Conservation (phyloP, 768 basidiomycete genomes). For the Termitomyces heimii region DNA sequence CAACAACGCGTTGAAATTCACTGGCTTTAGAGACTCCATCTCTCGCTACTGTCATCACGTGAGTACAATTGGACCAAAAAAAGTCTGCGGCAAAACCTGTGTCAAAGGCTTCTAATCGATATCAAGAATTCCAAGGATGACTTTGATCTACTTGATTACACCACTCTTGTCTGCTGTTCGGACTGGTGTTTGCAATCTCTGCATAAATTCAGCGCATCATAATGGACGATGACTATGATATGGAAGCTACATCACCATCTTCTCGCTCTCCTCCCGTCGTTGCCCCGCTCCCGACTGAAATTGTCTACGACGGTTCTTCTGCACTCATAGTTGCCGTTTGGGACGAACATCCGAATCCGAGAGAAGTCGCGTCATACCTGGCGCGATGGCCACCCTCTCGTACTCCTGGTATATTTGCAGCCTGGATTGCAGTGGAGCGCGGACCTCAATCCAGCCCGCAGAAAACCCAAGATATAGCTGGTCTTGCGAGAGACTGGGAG, state of each 20-base stretch:
- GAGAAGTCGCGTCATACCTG: slow-evolving; percentile 21
- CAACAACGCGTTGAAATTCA: too few relatives aligned
- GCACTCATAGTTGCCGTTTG: slow-evolving; percentile 16
- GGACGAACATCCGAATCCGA: slow-evolving; percentile 19
- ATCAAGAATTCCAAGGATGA: not conserved
- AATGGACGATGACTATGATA: slow-evolving; percentile 11
- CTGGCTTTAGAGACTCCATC: too few relatives aligned
- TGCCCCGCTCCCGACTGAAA: slow-evolving; percentile 10
- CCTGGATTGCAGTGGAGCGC: slow-evolving; percentile 29
- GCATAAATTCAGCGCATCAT: not conserved
- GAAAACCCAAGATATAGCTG: slow-evolving; percentile 3
- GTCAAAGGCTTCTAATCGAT: not conserved
- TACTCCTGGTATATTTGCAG: slow-evolving; percentile 23
- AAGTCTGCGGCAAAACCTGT: too few relatives aligned
- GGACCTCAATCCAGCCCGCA: slow-evolving; percentile 9
- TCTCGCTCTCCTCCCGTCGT: not conserved
- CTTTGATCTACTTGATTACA: not conserved
- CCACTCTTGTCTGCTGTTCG: not conserved
- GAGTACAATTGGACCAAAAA: too few relatives aligned
- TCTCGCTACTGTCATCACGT: too few relatives aligned
- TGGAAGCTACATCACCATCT: slow-evolving; percentile 5
- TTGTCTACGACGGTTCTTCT: slow-evolving; percentile 10
- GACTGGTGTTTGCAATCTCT: not conserved
- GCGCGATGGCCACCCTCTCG: slow-evolving; percentile 33
- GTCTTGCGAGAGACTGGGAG: slow-evolving; percentile 7